phyloP scores from a whole-genome alignment of 2,329 filamentous ascomycete genomes.

The Alternaria gaisen region DNA sequence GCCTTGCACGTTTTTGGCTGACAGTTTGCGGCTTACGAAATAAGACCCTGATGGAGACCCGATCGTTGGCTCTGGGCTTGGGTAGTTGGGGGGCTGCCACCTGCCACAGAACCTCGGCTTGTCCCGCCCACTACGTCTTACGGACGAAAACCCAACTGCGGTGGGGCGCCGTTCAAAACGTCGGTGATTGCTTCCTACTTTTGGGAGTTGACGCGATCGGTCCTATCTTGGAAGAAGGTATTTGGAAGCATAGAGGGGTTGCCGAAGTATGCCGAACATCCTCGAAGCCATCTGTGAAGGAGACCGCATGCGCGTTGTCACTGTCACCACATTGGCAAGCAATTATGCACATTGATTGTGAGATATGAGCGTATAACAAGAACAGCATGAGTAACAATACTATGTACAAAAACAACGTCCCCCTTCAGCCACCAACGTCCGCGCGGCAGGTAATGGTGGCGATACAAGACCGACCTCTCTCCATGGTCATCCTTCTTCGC shows the following conservation, averaged over 20 bases:
- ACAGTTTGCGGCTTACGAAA: constrained; percentile 1
- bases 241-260: background rate
- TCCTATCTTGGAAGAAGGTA: background rate
- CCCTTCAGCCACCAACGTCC: constrained; percentile 9
- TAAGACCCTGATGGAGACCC: background rate
- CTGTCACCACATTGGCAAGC: background rate
- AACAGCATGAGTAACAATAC: background rate
- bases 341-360: background rate
- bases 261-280: background rate
- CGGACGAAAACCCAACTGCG: constrained; percentile 1
- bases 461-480: constrained; percentile 19
- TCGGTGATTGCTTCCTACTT: constrained; percentile 7
- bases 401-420: constrained; percentile 6
- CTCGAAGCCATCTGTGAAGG: background rate
- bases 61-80: constrained; percentile 1
- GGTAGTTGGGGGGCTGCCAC: background rate
- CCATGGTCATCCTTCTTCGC: constrained; percentile 8
- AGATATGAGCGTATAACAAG: background rate
- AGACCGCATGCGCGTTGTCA: background rate
- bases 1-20: background rate
- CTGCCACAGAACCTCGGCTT: constrained; percentile 5
- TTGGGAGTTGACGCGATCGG: background rate
- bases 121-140: constrained; percentile 1
- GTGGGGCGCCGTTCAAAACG: background rate
- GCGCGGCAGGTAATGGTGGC: constrained; percentile 14